phyloP scores from a whole-genome alignment of 805 yeast genomes.

The Naumovozyma dairenensis region DNA sequence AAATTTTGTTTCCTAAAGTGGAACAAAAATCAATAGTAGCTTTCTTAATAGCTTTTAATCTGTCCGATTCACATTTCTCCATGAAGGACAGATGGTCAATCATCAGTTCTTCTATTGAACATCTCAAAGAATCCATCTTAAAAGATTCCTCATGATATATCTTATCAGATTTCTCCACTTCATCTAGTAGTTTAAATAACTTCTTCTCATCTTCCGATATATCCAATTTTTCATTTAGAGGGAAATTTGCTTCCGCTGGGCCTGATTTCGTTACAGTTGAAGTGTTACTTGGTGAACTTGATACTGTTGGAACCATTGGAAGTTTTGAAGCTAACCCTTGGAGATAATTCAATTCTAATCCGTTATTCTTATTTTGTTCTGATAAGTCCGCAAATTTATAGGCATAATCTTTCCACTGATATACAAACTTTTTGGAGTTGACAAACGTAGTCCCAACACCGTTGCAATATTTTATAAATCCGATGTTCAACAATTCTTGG shows the following conservation, averaged over 20 bases:
- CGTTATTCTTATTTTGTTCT: no score
- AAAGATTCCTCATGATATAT: constrained; percentile 45
- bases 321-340: no score
- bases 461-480: constrained; percentile 43
- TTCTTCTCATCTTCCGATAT: constrained; percentile 33
- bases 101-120: constrained; percentile 63
- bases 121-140: constrained; percentile 54
- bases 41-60: constrained; percentile 66
- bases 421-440: constrained; percentile 61
- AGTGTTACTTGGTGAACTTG: no score
- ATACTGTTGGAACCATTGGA: no score
- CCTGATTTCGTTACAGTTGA: no score
- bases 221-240: no score
- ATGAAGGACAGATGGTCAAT: constrained; percentile 65
- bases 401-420: constrained; percentile 73
- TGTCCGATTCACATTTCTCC: constrained; percentile 75
- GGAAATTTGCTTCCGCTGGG: no score
- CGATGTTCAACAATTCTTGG: constrained; percentile 53
- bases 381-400: constrained; percentile 40
- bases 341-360: no score
- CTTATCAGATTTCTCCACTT: constrained; percentile 48
- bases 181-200: constrained; percentile 42
- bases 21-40: constrained; percentile 66
- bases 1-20: constrained; percentile 50
- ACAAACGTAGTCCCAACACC: constrained; percentile 66